Percentiles rank a stretch among this genome's conserved stretches.
phyloP scores from a whole-genome alignment of 2,329 filamentous ascomycete genomes.

The Penicillium glabrum region DNA sequence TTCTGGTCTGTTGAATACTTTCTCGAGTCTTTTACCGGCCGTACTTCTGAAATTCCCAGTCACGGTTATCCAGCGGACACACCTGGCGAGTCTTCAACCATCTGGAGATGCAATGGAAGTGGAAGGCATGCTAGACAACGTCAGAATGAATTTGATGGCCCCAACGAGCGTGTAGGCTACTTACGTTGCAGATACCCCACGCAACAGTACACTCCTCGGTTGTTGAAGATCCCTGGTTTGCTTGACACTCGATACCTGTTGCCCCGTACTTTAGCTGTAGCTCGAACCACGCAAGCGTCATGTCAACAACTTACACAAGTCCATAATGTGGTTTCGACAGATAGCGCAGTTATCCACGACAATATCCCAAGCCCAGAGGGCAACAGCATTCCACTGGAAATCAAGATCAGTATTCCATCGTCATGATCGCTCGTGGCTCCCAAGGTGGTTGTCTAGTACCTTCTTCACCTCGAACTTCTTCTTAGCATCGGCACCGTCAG shows the following conservation, averaged over 20 bases:
- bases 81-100: conserved; percentile 99
- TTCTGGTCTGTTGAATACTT: not conserved
- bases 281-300: conserved; percentile 8
- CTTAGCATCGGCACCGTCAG: conserved; percentile 66
- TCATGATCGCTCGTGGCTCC: not conserved
- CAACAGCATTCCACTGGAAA: conserved; percentile 91
- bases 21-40: conserved; percentile 57
- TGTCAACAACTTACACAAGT: conserved; percentile 89
- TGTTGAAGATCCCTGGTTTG: conserved; percentile 94
- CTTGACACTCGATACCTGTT: conserved; percentile 93
- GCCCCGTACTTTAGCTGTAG: not conserved
- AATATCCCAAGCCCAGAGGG: conserved; percentile 99
- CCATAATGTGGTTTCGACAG: conserved; percentile 99
- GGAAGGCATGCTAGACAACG: conserved; percentile 80
- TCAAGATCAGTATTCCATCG: conserved; percentile 5
- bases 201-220: conserved; percentile 98
- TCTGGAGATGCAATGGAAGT: conserved; percentile 98
- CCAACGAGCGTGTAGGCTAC: conserved; percentile 35
- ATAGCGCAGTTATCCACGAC: conserved; percentile 99
- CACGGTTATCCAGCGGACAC: conserved; percentile 93
- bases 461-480: conserved; percentile 99
- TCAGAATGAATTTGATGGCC: not conserved
- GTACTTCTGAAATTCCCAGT: conserved; percentile 99
- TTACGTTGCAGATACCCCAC: conserved; percentile 98
- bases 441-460: conserved; percentile 52